A percentile compares a stretch with the other conserved stretches of the same genome.
phyloP scores from a whole-genome alignment of 176 grass and related monocot species.

The Aegilops sharonensis region DNA sequence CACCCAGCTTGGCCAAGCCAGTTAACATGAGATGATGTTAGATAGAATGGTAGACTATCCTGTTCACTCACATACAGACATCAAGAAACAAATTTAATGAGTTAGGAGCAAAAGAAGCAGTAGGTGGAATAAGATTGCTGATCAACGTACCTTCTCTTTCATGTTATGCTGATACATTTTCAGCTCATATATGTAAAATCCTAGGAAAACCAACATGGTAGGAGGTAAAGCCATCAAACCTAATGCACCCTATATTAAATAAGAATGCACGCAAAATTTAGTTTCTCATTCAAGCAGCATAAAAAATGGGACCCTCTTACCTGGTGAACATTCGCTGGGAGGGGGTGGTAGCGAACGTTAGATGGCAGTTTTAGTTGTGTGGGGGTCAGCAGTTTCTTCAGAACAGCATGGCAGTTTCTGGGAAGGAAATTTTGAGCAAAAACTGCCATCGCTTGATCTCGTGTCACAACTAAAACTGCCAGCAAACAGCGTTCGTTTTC shows the following conservation, averaged over 20 bases:
- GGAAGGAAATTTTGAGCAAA: too few species aligned
- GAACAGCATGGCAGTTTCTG: too few species aligned
- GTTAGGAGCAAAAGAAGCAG: not conserved
- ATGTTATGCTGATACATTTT: slow-evolving; percentile 47
- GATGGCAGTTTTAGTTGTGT: too few species aligned
- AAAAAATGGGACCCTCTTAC: not conserved
- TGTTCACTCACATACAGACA: not conserved
- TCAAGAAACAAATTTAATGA: not conserved
- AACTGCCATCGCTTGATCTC: too few species aligned
- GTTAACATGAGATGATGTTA: not conserved
- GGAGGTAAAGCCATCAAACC: slow-evolving; percentile 70
- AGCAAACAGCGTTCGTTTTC: too few species aligned
- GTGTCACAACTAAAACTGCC: too few species aligned
- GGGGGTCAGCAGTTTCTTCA: too few species aligned
- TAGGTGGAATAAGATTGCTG: not conserved
- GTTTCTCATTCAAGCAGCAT: slow-evolving; percentile 4
- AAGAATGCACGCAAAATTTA: not conserved
- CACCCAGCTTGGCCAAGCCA: not conserved
- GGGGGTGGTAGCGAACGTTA: too few species aligned
- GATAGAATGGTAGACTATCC: not conserved
- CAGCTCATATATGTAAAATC: slow-evolving; percentile 69
- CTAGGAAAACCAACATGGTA: slow-evolving; percentile 57
- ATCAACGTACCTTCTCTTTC: slow-evolving; percentile 70
- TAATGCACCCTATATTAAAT: slow-evolving; percentile 58
- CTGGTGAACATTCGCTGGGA: too few species aligned